Evolutionary conservation across 768 basidiomycete genomes (phyloP), one percentile per base, ranked within the genome.

Genomic region (Serendipita sp.): DNA sequence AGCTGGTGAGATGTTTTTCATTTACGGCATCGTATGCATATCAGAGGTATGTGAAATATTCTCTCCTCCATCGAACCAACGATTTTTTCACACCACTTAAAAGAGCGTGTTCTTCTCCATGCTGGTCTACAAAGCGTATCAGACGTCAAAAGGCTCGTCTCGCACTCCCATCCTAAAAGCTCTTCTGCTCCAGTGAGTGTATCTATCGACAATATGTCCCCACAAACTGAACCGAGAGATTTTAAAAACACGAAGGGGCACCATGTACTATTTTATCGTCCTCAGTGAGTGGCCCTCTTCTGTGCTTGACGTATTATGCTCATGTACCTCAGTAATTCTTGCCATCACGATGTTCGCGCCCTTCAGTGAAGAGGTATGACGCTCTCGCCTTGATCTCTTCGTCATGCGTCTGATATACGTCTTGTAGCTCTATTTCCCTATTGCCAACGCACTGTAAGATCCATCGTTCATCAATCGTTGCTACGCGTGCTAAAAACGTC

Each of bases 1-100:
- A 11, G 17, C 53, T n/a, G 53, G 53, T n/a, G 53, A 58, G n/a
- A 58, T 58, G 53, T 58, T 58, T 24, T 58, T 58, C 53, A 58
- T 58, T 28, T 58, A 58, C 53, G 53, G 53, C 9, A 34, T 58
- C 11, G 53, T 58, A 11, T 30, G 26, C 33, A 22, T 58, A 26
- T 22, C 53, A 58, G 53, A 58, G 53, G 53, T 58, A n/a, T 9
- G 53, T 48, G 14, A 2, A 1, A n/a, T n/a, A n/a, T 1, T 22
- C 7, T n/a, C 9, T 58, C 11, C 4, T 1, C 26, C 30, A 9
- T 11, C 11, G 31, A 26, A 31, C 11, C n/a, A n/a, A n/a, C 53
- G 53, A n/a, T 1, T n/a, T 30, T 58, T 28, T 22, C 22, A 26
- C 9, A 34, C 11, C 20, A 9, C n/a, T 42, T 42, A 11, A 31